Base-by-base conservation (phyloP, 257 asterid species). In the Ajuga chamaepitys region DNA sequence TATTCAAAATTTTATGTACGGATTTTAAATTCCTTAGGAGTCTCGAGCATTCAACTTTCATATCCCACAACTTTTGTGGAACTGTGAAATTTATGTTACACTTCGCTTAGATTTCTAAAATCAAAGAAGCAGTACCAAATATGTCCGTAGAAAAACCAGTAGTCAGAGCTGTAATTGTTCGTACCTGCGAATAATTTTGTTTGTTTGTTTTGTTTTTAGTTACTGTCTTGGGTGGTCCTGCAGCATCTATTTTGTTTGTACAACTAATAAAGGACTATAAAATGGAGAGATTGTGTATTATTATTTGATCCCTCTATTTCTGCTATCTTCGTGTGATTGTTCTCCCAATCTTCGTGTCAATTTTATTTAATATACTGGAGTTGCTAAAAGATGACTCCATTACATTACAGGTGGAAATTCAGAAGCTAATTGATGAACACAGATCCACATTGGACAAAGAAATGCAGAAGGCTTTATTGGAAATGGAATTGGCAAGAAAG, bases 361-460 rank as follows among this genome's bases (percentile, higher is more conserved):
- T 54, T 66, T 17, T 9, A 22, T 67, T 38, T 47, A 16, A 24
- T 5, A 41, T 60, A 67, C 52, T 42, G 18, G 4, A 57, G 37
- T 57, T 53, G 4, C 44, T 13, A 41, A 35, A 37, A 24, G 20
- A 58, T 63, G 71, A 71, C 12, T 30, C 24, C 25, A 4, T 40
- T 50, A 48, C 59, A 13, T 73, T 68, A 38, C 73, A 91, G 96
- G 88, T 86, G 71, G 97, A 87, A 81, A 80, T 91, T 64, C 90
- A 88, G 78, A 81, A 71, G 77, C 74, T 86, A 71, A 78, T 91
- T 18, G 94, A 88, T 62, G 82, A 75, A 65, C 87, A 83, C 74
- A 75, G 83, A 58, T 65, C 80, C 25, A 68, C 81, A 45, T 76
- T 82, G 67, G 94, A 78, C 54, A 28, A 68, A 35, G 74, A 78